Evolutionary conservation across 2,329 filamentous ascomycete species (phyloP), one percentile per base, ranked within the genome.

Genomic region (Chrysosphaeria jannelii): DNA sequence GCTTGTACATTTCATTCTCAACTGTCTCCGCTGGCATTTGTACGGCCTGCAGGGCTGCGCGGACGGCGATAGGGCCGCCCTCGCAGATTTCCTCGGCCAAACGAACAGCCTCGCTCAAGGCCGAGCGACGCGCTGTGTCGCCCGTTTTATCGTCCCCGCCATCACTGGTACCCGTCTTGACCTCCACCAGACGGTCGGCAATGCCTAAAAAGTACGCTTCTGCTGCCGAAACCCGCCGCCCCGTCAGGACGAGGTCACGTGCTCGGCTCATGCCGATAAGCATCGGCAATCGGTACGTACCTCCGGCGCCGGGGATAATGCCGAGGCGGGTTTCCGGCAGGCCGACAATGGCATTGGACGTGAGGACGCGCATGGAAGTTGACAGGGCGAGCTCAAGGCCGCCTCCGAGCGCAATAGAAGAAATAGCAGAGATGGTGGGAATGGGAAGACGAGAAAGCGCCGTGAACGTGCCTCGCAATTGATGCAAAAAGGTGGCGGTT

Each of bases 181-280:
- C 55, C 43, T 91, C 72, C 13, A 91, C 75, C 14, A 93, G 46
- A n/a, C 81, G 55, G 45, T 93, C 78, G 21, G 74, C 79, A 16
- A 97, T 53, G 1, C 85, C 85, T 10, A 91, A 47, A 41, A 88
- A 85, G 45, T 90, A 89, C 0, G 85, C 75, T 47, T 93, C 85
- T 2, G 71, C 50, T 0, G 64, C 81, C 6, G 57, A 55, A 8
- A 97, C 71, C 20, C 76, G 56, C n/a, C 85, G 61, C 3, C 85
- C 85, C 0, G 81, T 93, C 6, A 93, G 51, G 24, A 93, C 69
- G 35, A 93, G 48, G 42, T 97, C 81, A 23, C 79, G 57, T n/a
- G 85, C 85, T 26, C 78, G 64, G 13, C 57, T 52, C 13, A 70
- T 47, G 5, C 85, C 85, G 32, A 97, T 68, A 11, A 97, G 46